Conservation (phyloP, 2,329 filamentous ascomycete species). For the Hymenoscyphus infarciens region DNA sequence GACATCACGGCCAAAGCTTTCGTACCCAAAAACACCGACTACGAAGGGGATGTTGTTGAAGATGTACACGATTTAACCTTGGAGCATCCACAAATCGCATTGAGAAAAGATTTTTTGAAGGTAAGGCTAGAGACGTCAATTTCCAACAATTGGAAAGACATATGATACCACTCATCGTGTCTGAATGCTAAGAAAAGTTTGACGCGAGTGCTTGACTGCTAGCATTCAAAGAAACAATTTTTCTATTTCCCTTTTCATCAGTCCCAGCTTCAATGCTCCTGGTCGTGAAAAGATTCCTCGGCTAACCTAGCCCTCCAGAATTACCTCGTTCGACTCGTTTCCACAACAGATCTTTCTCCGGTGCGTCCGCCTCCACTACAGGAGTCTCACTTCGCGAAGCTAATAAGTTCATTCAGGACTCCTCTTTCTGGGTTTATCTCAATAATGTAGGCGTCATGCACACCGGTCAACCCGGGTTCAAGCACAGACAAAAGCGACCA, state of each 20-base stretch:
- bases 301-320: conserved; percentile 42
- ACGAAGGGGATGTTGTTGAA: conserved; percentile 64
- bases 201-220: too few relatives aligned
- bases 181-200: too few relatives aligned
- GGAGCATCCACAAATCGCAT: conserved; percentile 68
- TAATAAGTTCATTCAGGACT: conserved; percentile 34
- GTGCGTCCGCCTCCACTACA: too few relatives aligned
- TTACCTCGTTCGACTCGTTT: conserved; percentile 71
- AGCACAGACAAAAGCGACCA: conserved; percentile 48
- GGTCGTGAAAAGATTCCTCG: not conserved
- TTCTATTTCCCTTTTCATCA: too few relatives aligned
- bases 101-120: conserved; percentile 70
- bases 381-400: too few relatives aligned
- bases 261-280: not conserved
- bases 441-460: conserved; percentile 87
- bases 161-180: too few relatives aligned
- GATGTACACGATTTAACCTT: conserved; percentile 51
- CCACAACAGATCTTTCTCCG: conserved; percentile 55
- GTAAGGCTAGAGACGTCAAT: conserved; percentile 12
- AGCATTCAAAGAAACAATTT: not conserved
- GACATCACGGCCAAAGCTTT: conserved; percentile 81
- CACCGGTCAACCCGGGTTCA: conserved; percentile 63
- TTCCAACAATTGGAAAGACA: too few relatives aligned
- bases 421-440: conserved; percentile 80
- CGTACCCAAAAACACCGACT: conserved; percentile 56